A percentile compares a stretch with the other conserved stretches of the same genome.
phyloP scores from a whole-genome alignment of 768 basidiomycete species.

The Russula compacta region DNA sequence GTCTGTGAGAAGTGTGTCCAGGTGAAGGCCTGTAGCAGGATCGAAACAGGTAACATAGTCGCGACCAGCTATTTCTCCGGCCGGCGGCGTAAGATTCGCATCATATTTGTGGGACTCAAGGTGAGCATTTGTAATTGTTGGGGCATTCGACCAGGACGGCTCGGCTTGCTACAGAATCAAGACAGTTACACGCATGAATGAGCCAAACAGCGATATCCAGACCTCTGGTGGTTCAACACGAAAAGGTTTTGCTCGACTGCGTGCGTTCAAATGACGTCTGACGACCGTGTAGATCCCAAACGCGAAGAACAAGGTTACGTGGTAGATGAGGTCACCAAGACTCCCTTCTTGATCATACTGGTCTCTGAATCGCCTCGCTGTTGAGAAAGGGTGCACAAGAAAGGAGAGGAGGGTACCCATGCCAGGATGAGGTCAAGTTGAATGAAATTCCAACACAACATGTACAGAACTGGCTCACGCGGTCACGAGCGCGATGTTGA shows the following conservation, averaged over 20 bases:
- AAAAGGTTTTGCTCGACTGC: constrained; percentile 69
- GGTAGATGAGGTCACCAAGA: constrained; percentile 51
- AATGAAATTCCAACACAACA: not conserved
- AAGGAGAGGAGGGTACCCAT: constrained; percentile 28
- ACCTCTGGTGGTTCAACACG: constrained; percentile 50
- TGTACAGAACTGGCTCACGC: not conserved
- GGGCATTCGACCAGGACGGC: constrained; percentile 42
- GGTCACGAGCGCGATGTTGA: constrained; percentile 20
- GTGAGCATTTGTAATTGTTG: constrained; percentile 46
- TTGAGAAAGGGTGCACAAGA: constrained; percentile 43
- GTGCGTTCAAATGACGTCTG: constrained; percentile 61
- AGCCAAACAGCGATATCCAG: constrained; percentile 19
- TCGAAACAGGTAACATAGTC: constrained; percentile 87
- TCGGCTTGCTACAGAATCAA: constrained; percentile 20
- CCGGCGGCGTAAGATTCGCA: constrained; percentile 43
- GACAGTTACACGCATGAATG: not conserved
- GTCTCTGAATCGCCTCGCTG: constrained; percentile 39
- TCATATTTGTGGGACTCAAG: constrained; percentile 58
- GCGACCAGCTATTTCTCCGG: constrained; percentile 34
- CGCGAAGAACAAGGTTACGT: constrained; percentile 60
- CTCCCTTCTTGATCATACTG: constrained; percentile 26
- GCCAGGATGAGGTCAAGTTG: not conserved
- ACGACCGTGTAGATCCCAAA: constrained; percentile 75
- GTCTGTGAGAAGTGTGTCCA: constrained; percentile 72
- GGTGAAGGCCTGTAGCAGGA: constrained; percentile 78